Percentiles rank a stretch among this genome's conserved stretches.
Evolutionary conservation across 306 rosid species (phyloP).

Genomic region (Prunus kanzakura): DNA sequence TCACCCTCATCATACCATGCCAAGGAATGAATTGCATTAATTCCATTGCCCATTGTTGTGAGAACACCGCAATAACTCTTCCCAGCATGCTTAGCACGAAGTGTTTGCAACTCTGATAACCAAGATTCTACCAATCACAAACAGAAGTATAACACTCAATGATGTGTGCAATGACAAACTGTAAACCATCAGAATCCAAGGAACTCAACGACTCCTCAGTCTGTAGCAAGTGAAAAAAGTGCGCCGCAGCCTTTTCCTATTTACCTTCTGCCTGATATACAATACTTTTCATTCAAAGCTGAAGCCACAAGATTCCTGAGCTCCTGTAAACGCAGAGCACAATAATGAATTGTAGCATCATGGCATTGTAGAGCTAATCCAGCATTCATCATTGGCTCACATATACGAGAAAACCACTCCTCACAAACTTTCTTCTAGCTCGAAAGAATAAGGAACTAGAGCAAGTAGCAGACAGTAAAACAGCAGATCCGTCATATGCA

Average conservation of each 20-base stretch:
- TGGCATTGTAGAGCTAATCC: slow-evolving; percentile 88
- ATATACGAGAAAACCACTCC: slow-evolving; percentile 98
- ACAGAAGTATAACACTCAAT: slow-evolving; percentile 86
- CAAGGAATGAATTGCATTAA: slow-evolving; percentile 88
- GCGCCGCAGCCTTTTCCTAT: slow-evolving; percentile 89
- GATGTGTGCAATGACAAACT: slow-evolving; percentile 76
- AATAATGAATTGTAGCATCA: slow-evolving; percentile 83
- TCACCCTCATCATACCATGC: slow-evolving; percentile 90
- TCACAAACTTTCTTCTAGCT: slow-evolving; percentile 94
- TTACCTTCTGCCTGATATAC: slow-evolving; percentile 70
- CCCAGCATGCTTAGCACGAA: slow-evolving; percentile 89
- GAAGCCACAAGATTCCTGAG: slow-evolving; percentile 59
- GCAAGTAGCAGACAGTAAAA: slow-evolving; percentile 64
- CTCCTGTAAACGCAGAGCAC: slow-evolving; percentile 79
- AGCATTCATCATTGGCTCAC: slow-evolving; percentile 98
- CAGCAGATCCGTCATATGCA: slow-evolving; percentile 92
- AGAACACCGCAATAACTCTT: slow-evolving; percentile 86
- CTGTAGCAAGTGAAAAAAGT: slow-evolving; percentile 74
- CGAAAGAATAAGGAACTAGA: slow-evolving; percentile 89
- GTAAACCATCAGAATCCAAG: slow-evolving; percentile 90
- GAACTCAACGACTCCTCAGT: slow-evolving; percentile 70
- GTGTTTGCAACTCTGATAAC: slow-evolving; percentile 79
- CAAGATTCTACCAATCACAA: slow-evolving; percentile 95
- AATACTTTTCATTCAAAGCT: slow-evolving; percentile 54
- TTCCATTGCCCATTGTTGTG: slow-evolving; percentile 86